Conservation (phyloP, 73 alveolate species). For the Paramecium octaurelia region DNA sequence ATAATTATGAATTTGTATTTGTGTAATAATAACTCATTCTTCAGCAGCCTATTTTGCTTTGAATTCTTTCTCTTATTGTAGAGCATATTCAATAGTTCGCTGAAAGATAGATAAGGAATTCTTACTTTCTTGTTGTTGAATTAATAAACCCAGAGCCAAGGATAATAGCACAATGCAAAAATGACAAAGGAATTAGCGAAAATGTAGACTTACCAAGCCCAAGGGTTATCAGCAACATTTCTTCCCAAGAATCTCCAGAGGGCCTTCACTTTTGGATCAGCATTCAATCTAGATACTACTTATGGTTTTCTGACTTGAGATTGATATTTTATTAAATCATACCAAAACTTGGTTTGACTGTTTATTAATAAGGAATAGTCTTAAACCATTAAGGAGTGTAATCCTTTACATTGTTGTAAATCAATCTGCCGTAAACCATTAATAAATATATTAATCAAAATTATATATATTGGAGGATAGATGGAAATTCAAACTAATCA, state of each 20-base stretch:
- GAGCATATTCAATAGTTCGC: slow-evolving; percentile 24
- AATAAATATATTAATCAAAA: neutral
- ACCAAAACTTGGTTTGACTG: slow-evolving; percentile 58
- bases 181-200: slow-evolving; percentile 1
- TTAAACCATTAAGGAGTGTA: slow-evolving; percentile 62
- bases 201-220: slow-evolving; percentile 50
- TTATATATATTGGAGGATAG: neutral
- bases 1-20: neutral
- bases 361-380: slow-evolving; percentile 58
- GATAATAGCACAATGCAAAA: slow-evolving; percentile 17
- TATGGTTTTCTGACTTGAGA: slow-evolving; percentile 46
- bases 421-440: slow-evolving; percentile 61
- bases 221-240: slow-evolving; percentile 46
- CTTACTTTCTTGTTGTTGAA: neutral
- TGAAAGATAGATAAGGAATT: neutral
- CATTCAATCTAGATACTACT: slow-evolving; percentile 53
- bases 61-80: slow-evolving; percentile 4
- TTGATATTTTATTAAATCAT: slow-evolving; percentile 8
- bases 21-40: neutral
- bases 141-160: slow-evolving; percentile 45
- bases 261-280: slow-evolving; percentile 46
- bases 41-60: neutral
- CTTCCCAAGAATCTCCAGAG: slow-evolving; percentile 52
- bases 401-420: slow-evolving; percentile 50
- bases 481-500: slow-evolving; percentile 23